Evolutionary conservation across 2,329 filamentous ascomycete genomes (phyloP).

Genomic region (Zalaria sp.): DNA sequence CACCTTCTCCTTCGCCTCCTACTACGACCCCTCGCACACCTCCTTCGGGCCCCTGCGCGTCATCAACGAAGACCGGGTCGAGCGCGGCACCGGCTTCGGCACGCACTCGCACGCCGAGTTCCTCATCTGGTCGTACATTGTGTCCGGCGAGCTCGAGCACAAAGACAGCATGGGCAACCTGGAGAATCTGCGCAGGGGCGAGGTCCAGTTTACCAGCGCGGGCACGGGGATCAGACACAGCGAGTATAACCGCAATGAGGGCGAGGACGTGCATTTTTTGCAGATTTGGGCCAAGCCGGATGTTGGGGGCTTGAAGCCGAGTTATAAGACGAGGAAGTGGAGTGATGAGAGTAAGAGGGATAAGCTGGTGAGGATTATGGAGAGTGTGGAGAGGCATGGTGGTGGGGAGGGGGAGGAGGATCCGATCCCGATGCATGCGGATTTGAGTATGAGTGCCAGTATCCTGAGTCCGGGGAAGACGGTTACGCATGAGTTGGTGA

Average conservation of each 20-base stretch:
- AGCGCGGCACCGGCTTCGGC: slow-evolving; percentile 61
- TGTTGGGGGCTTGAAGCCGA: slow-evolving; percentile 54
- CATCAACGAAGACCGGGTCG: slow-evolving; percentile 78
- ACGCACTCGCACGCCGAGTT: slow-evolving; percentile 77
- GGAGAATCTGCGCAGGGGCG: slow-evolving; percentile 60
- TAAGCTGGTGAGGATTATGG: slow-evolving; percentile 61
- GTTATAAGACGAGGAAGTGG: slow-evolving; percentile 64
- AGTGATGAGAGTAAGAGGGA: slow-evolving; percentile 57
- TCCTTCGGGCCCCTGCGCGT: slow-evolving; percentile 67
- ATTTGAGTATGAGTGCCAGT: slow-evolving; percentile 69
- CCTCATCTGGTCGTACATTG: slow-evolving; percentile 79
- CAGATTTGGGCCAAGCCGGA: slow-evolving; percentile 83
- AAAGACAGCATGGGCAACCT: slow-evolving; percentile 66
- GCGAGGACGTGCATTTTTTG: slow-evolving; percentile 64
- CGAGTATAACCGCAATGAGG: slow-evolving; percentile 63
- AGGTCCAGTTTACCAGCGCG: slow-evolving; percentile 85
- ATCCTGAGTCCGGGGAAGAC: slow-evolving; percentile 51
- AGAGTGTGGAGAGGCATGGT: slow-evolving; percentile 48
- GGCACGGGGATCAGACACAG: slow-evolving; percentile 68
- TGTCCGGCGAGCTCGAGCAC: slow-evolving; percentile 77
- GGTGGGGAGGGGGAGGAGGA: slow-evolving; percentile 54
- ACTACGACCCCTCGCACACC: slow-evolving; percentile 52
- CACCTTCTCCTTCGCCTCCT: slow-evolving; percentile 67
- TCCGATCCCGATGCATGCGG: slow-evolving; percentile 71
- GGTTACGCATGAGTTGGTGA: slow-evolving; percentile 63